Percentiles rank a stretch among this genome's conserved stretches.
phyloP scores from a whole-genome alignment of 78 protist genomes.

The Mastigamoeba balamuthi region DNA sequence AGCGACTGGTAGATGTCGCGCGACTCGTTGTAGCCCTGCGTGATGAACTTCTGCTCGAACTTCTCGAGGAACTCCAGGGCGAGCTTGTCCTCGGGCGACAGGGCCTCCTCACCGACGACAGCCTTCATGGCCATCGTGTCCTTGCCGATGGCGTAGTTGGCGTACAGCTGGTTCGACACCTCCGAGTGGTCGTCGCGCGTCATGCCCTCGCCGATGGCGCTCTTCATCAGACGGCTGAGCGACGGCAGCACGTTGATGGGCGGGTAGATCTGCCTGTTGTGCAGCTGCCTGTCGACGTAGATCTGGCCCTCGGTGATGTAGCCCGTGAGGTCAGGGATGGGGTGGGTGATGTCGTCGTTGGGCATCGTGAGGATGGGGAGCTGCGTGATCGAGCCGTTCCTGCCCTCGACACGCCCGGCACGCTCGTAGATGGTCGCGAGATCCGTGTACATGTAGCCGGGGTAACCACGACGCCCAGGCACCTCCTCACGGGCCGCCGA shows the following conservation, averaged over 20 bases:
- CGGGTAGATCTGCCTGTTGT: conserved; percentile 95
- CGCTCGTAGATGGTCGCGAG: conserved; percentile 98
- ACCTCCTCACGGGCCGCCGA: conserved; percentile 94
- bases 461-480: conserved; percentile 99
- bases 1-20: conserved; percentile 87
- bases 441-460: conserved; percentile 99
- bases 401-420: conserved; percentile 98
- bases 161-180: conserved; percentile 98
- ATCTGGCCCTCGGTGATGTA: conserved; percentile 99
- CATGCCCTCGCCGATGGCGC: conserved; percentile 94
- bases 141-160: conserved; percentile 98
- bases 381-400: conserved; percentile 98
- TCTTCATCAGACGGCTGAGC: conserved; percentile 98
- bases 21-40: conserved; percentile 80
- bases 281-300: conserved; percentile 94
- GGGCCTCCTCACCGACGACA: conserved; percentile 99
- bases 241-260: conserved; percentile 99
- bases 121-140: conserved; percentile 98
- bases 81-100: conserved; percentile 86
- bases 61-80: conserved; percentile 94
- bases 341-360: conserved; percentile 99
- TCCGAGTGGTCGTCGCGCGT: conserved; percentile 95
- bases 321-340: conserved; percentile 99
- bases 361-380: conserved; percentile 99
- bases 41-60: conserved; percentile 92